Evolutionary conservation across 202 grass and related monocot species (phyloP), one percentile per base, ranked within the genome.

Genomic region (Schoenoplectus tabernaemontani): DNA sequence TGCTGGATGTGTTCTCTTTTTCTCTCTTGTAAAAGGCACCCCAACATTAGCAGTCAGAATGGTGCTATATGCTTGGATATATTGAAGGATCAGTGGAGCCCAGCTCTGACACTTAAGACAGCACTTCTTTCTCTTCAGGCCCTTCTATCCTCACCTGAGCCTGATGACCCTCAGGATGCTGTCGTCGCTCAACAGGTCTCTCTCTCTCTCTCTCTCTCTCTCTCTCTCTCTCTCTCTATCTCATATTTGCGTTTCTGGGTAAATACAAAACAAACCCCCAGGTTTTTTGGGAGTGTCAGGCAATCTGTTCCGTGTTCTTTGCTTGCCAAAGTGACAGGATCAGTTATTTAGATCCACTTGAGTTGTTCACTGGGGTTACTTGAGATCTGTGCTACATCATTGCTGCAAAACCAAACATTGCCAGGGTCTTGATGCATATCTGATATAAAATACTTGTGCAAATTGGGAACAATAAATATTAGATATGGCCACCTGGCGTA

Each of bases 1-100:
- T 47, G 24, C 42, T 57, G 58, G 20, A 47, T 64, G 37, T 82
- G 36, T 87, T 76, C 57, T 89, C 34, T n/a, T 15, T 57, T 72
- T 64, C 23, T 81, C 64, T 83, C 16, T 76, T 28, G 4, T 90
- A 81, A 70, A 88, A 96, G 92, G 92, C 96, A 99, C 50, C 96
- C 96, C 66, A 96, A 96, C 36, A 99, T 99, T 72, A 99, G 96
- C 83, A 96, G 92, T 85, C 96, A 99, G 85, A 95, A 89, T 65
- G 96, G 96, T 44, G 96, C 96, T 67, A 99, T 99, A 85, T 99
- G 90, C 83, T 96, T 99, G 86, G 96, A 96, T 74, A 99, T 99
- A 74, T 83, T 93, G 85, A 99, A 99, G 87, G 92, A 99, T 86
- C 96, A 99, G 77, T 99, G 96, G 96, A 99, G 96, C 72, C 96